Base-by-base conservation (phyloP, 1,284 basidiomycete genomes). In the Apiotrichum sp. region DNA sequence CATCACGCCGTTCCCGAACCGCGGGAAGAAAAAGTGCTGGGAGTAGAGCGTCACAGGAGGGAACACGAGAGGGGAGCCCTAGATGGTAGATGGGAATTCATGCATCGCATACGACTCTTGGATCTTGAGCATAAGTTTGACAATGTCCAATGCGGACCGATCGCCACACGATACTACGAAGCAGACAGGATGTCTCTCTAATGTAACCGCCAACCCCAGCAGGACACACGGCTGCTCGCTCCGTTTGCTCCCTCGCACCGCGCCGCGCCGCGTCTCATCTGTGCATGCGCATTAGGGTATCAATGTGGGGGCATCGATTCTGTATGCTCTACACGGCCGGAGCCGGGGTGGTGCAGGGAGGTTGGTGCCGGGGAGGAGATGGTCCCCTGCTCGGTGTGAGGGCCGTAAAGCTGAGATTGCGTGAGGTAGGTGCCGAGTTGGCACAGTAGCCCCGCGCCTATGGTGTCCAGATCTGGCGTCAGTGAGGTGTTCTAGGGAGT, bases 1-100 rank as follows among this genome's bases (percentile, higher is more conserved):
- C 40, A 63, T 65, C 4, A 74, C 72, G 22, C 73, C 72, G 8
- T 73, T 74, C 64, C 72, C 73, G 4, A 74, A 72, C 56, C 62
- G 70, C 38, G 66, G 63, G 42, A 66, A 61, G 50, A 55, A 55
- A 44, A 59, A 57, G 59, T 57, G 59, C 53, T 56, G 55, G 50
- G 59, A 60, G 59, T 59, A 56, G 51, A 40, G 11, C 6, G 22
- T 22, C 22, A 22, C 22, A 22, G 22, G 22, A 22, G 22, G 22
- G 22, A 22, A 22, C 22, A 22, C 22, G 22, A 22, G 22, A 22
- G 22, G 22, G 22, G 22, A 22, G 22, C 22, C 22, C 22, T 22
- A 22, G 22, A 22, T 22, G 22, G 22, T 22, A 22, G 22, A 22
- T 22, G 22, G 22, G 22, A 22, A 22, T 22, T 22, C 22, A 22